Percentiles rank a stretch among this genome's conserved stretches.
Evolutionary conservation across 176 grass and related monocot genomes (phyloP).

Genomic region (Oryza punctata): DNA sequence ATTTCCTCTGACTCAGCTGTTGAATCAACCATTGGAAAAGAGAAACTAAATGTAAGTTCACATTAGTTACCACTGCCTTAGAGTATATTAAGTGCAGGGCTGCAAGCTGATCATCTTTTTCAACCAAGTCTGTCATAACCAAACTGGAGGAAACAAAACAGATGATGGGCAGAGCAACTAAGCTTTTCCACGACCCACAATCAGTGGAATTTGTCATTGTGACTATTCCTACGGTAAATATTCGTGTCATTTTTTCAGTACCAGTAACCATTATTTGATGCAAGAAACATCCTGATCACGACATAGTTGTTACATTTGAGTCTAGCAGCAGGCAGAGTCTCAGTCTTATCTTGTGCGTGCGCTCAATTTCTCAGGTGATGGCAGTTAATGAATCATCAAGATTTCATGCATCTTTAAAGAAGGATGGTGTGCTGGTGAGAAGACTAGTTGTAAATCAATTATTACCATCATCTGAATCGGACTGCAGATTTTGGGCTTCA

Average conservation of each 20-base stretch:
- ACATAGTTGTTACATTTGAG: background rate
- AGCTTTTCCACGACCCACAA: constrained; percentile 25
- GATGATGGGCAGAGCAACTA: background rate
- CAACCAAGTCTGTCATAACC: background rate
- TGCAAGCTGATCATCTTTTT: constrained; percentile 19
- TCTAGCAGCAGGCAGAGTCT: background rate
- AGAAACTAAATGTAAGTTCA: constrained; percentile 33
- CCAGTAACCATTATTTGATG: constrained; percentile 6
- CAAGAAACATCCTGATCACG: background rate
- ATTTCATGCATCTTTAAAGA: constrained; percentile 49
- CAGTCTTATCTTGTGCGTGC: background rate
- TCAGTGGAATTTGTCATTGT: constrained; percentile 41
- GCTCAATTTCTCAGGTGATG: constrained; percentile 48
- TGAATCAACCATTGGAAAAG: constrained; percentile 8
- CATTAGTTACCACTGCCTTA: constrained; percentile 9
- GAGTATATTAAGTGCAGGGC: background rate
- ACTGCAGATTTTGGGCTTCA: too few species aligned
- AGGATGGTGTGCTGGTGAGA: constrained; percentile 43
- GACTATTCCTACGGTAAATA: constrained; percentile 39
- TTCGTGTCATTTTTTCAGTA: background rate
- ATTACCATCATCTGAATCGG: too few species aligned
- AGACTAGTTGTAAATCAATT: background rate
- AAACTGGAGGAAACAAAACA: constrained; percentile 4
- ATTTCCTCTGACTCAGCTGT: background rate
- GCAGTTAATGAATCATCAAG: constrained; percentile 55